A percentile compares a stretch with the other conserved stretches of the same genome.
phyloP scores from a whole-genome alignment of 768 basidiomycete genomes.

The Cubamyces lactineus region DNA sequence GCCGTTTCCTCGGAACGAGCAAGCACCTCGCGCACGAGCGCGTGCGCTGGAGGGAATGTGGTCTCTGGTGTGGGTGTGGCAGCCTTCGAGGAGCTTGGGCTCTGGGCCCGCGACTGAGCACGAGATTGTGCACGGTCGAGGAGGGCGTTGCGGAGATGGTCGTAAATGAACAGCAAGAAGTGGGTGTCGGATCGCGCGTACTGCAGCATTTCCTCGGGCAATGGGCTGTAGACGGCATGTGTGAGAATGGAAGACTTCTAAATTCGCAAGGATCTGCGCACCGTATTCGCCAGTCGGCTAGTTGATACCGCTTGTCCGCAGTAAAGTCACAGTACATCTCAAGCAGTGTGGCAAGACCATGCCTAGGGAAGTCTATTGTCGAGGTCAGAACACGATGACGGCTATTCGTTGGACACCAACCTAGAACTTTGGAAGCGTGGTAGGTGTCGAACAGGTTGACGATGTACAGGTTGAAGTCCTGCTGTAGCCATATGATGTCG shows the following conservation, averaged over 20 bases:
- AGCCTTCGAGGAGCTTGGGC: conserved; percentile 34
- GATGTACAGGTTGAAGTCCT: conserved; percentile 91
- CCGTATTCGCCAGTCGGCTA: conserved; percentile 98
- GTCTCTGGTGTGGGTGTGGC: conserved; percentile 27
- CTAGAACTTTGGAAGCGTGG: conserved; percentile 87
- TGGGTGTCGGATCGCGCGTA: conserved; percentile 98
- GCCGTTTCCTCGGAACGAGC: conserved; percentile 76
- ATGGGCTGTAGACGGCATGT: conserved; percentile 49
- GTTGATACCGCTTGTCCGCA: conserved; percentile 94
- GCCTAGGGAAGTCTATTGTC: conserved; percentile 71
- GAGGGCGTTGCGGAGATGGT: conserved; percentile 85
- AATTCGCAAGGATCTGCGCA: conserved; percentile 33
- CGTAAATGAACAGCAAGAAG: conserved; percentile 91
- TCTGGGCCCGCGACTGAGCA: conserved; percentile 44
- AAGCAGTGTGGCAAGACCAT: conserved; percentile 82
- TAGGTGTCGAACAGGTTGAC: conserved; percentile 98
- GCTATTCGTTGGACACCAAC: conserved; percentile 39
- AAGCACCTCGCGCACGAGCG: conserved; percentile 66
- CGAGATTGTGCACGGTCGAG: conserved; percentile 63
- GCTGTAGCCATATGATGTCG: conserved; percentile 95
- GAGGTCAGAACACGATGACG: background rate
- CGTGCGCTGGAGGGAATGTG: conserved; percentile 33
- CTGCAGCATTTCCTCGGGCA: conserved; percentile 84
- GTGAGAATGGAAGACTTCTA: background rate
- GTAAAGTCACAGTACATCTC: conserved; percentile 88